These are phyloP conservation scores for Panellus pusillus DNA, from an alignment of 768 basidiomycete genomes.

Conservation along the genomic window DNA sequence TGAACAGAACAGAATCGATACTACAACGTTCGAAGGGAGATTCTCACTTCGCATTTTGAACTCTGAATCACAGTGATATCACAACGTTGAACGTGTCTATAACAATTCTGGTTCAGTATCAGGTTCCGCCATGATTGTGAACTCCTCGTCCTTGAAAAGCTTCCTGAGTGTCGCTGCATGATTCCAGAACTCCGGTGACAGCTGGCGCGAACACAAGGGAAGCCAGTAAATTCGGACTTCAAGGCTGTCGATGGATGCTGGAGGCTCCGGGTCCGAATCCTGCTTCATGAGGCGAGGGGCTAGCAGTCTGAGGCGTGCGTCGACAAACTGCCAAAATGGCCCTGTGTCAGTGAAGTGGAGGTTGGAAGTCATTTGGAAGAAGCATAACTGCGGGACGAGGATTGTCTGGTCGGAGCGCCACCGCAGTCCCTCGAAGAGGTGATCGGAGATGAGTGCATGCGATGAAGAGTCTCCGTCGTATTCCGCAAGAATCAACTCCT, in stretches of 20 bases:
- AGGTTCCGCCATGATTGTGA: background rate
- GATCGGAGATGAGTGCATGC: constrained; percentile 1
- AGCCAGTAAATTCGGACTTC: constrained; percentile 6
- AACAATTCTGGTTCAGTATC: background rate
- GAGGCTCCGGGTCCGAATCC: no score
- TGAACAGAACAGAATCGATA: no score
- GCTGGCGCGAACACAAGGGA: background rate
- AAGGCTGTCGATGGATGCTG: background rate
- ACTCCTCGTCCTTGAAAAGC: background rate
- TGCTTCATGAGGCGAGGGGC: no score
- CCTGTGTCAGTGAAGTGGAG: constrained; percentile 5
- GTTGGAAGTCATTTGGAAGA: background rate
- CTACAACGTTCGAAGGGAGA: no score
- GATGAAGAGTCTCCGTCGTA: background rate
- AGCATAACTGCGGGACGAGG: constrained; percentile 4
- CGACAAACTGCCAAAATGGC: background rate
- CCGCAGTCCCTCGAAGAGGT: background rate
- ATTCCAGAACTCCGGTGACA: background rate
- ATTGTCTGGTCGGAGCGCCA: background rate
- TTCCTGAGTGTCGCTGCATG: background rate
- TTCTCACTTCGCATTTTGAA: no score
- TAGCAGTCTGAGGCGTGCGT: background rate
- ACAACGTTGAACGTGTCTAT: no score
- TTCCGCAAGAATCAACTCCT: background rate
- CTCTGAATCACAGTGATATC: no score